Evolutionary conservation across 495 filamentous ascomycete species (phyloP).

Genomic region (Penicillium antarcticum): DNA sequence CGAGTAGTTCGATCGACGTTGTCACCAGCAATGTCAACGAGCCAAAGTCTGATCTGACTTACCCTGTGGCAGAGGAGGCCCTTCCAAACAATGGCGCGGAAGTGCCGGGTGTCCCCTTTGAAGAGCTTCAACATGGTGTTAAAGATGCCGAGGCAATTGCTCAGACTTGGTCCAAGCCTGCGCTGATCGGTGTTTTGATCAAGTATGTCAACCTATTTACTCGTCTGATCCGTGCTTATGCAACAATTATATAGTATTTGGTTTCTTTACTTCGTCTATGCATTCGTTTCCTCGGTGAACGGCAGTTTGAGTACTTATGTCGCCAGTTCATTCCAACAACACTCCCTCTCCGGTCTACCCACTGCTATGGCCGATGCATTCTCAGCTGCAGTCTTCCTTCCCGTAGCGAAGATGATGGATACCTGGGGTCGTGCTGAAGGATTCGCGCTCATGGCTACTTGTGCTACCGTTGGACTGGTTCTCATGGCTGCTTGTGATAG

Average conservation of each 20-base stretch:
- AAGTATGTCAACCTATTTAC: constrained; percentile 19
- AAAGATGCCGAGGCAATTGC: constrained; percentile 35
- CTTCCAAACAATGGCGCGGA: constrained; percentile 5
- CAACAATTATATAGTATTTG: constrained; percentile 25
- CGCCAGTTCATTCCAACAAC: constrained; percentile 27
- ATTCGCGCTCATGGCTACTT: constrained; percentile 43
- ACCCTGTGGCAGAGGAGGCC: neutral
- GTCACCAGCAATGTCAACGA: neutral
- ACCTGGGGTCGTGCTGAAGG: constrained; percentile 56
- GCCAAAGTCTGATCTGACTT: neutral
- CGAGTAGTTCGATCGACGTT: neutral
- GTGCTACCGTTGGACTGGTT: constrained; percentile 38
- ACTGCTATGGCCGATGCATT: constrained; percentile 41
- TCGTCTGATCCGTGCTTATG: neutral
- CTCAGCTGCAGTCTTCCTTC: constrained; percentile 57
- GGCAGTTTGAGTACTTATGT: constrained; percentile 27
- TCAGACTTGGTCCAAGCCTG: constrained; percentile 27
- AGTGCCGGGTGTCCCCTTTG: constrained; percentile 4
- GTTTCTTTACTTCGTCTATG: constrained; percentile 25
- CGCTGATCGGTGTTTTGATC: constrained; percentile 30
- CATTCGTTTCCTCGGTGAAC: constrained; percentile 27
- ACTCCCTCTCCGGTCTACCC: constrained; percentile 32
- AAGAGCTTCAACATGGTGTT: constrained; percentile 31
- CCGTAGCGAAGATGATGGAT: constrained; percentile 64
- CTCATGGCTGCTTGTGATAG: constrained; percentile 48